phyloP scores from a whole-genome alignment of 2,329 filamentous ascomycete species.

The Ascochyta clinopodiicola region DNA sequence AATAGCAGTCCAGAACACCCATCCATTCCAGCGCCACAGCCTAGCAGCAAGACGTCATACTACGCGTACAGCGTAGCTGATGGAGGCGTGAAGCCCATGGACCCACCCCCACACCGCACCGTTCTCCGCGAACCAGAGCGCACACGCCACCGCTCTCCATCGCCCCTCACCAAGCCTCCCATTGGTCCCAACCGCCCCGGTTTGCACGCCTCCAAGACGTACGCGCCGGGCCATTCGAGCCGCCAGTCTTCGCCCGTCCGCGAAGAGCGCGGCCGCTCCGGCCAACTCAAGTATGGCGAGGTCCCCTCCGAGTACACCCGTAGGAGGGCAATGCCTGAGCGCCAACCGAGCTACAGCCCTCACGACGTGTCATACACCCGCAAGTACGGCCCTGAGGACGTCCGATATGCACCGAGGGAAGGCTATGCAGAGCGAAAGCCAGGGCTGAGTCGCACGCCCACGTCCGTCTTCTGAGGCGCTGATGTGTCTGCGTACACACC shows the following conservation, averaged over 20 bases:
- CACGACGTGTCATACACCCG: conserved; percentile 40
- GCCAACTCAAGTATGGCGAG: conserved; percentile 36
- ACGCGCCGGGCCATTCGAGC: conserved; percentile 29
- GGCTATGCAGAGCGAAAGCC: conserved; percentile 35
- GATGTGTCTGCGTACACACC: background rate
- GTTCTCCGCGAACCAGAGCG: conserved; percentile 42
- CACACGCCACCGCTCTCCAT: conserved; percentile 35
- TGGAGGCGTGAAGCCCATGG: conserved; percentile 29
- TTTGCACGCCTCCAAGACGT: conserved; percentile 14
- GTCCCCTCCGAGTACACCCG: conserved; percentile 23
- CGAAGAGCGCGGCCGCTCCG: conserved; percentile 35
- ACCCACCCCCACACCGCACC: conserved; percentile 26
- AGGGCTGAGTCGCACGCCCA: conserved; percentile 30
- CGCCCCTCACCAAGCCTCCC: conserved; percentile 39
- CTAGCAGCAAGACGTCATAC: conserved; percentile 25
- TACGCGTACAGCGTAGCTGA: conserved; percentile 39
- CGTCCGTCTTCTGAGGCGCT: conserved; percentile 36
- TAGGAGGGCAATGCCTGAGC: conserved; percentile 22
- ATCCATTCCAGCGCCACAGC: conserved; percentile 21
- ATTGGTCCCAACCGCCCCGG: conserved; percentile 41
- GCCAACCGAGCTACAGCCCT: conserved; percentile 40
- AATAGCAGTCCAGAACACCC: conserved; percentile 34
- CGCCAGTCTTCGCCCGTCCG: conserved; percentile 34
- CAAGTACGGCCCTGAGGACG: conserved; percentile 46
- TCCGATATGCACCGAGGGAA: conserved; percentile 41